These are phyloP conservation scores for Krasilnikovozyma curviuscula DNA, from an alignment of 768 basidiomycete species.

Conservation along the genomic window DNA sequence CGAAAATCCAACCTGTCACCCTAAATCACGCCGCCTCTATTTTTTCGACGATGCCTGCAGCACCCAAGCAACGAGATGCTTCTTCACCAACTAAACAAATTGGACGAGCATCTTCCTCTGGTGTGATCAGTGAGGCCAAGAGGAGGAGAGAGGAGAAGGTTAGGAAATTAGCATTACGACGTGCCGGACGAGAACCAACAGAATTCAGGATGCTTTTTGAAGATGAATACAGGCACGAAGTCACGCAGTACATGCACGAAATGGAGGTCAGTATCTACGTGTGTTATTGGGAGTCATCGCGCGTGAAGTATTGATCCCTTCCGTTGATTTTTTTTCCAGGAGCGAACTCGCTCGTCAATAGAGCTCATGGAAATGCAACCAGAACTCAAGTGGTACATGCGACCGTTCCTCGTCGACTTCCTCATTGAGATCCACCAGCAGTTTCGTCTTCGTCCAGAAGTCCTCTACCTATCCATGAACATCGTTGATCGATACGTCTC, in stretches of 20 bases:
- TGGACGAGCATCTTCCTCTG: too few species aligned
- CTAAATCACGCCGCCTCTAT: too few species aligned
- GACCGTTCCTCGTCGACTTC: conserved; percentile 93
- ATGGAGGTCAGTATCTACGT: conserved; percentile 69
- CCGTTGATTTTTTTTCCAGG: conserved; percentile 30
- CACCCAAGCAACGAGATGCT: too few species aligned
- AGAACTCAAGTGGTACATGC: conserved; percentile 98
- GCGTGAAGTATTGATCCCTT: conserved; percentile 3
- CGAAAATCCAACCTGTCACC: too few species aligned
- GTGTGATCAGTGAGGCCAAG: too few species aligned
- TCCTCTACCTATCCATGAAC: conserved; percentile 92
- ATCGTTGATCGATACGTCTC: conserved; percentile 99
- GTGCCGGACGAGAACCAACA: too few species aligned
- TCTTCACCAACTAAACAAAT: too few species aligned
- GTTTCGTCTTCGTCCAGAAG: conserved; percentile 92
- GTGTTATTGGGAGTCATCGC: background rate
- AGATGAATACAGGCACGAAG: conserved; percentile 88
- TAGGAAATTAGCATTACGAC: too few species aligned
- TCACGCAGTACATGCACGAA: conserved; percentile 80
- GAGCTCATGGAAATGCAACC: conserved; percentile 98
- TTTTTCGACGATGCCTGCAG: too few species aligned
- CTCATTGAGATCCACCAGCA: conserved; percentile 97
- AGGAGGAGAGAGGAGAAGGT: too few species aligned
- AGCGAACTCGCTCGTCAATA: conserved; percentile 69
- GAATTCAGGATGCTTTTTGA: conserved; percentile 60